Percentiles rank a stretch among this genome's conserved stretches.
phyloP scores from a whole-genome alignment of 2,329 filamentous ascomycete species.

The Stromatinia cepivora region DNA sequence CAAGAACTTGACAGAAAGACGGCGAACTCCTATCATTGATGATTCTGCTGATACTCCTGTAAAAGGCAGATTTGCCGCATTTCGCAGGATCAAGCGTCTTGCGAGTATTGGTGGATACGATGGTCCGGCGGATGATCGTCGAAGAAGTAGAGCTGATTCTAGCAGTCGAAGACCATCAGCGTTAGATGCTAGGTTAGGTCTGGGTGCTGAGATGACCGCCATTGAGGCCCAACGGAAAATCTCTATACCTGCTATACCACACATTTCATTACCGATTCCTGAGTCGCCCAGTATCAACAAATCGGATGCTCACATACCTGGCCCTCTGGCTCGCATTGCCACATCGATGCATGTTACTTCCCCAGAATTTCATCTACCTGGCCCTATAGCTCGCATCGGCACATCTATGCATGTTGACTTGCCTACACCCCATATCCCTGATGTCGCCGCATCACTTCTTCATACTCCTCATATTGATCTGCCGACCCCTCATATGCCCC shows the following conservation, averaged over 20 bases:
- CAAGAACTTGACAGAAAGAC: background rate
- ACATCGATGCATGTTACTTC: background rate
- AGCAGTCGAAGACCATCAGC: background rate
- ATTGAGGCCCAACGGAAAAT: constrained; percentile 1
- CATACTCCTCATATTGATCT: constrained; percentile 13
- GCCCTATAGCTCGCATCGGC: background rate
- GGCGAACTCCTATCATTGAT: background rate
- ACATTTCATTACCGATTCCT: background rate
- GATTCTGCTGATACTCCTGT: constrained; percentile 17
- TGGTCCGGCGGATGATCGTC: constrained; percentile 12
- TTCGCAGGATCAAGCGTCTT: constrained; percentile 17
- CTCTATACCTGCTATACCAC: constrained; percentile 2
- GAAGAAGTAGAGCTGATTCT: background rate
- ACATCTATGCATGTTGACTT: background rate
- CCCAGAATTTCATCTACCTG: background rate
- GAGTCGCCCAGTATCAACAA: background rate
- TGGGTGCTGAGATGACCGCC: constrained; percentile 2
- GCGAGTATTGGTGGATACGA: constrained; percentile 21
- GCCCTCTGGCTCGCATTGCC: background rate
- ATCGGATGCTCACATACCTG: background rate
- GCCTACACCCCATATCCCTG: background rate
- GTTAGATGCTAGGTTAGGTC: constrained; percentile 6
- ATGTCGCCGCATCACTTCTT: background rate
- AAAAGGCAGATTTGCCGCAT: constrained; percentile 14
- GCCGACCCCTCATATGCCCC: background rate